Percentiles rank a stretch among this genome's conserved stretches.
Conservation (phyloP, 2,329 filamentous ascomycete genomes). For the Fusarium vanettenii region DNA sequence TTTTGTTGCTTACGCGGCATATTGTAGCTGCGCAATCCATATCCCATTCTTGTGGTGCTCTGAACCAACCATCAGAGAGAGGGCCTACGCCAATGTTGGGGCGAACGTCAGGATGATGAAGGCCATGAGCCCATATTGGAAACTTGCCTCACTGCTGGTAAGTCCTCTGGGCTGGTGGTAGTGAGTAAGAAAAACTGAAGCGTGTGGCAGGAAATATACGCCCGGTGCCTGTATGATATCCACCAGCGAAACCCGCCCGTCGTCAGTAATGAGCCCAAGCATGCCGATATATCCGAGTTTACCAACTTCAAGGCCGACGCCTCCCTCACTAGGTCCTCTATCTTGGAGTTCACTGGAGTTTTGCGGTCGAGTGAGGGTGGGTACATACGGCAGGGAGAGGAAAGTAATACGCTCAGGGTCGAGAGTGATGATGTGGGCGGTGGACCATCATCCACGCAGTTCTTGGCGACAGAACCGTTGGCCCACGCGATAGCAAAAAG, state of each 20-base stretch:
- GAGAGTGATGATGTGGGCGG: background rate
- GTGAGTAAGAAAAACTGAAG: background rate
- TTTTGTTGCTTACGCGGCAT: constrained; percentile 36
- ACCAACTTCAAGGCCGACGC: background rate
- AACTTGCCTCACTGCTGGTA: constrained; percentile 12
- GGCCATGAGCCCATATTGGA: constrained; percentile 9
- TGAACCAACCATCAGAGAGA: constrained; percentile 20
- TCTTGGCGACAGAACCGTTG: background rate
- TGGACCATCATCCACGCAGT: background rate
- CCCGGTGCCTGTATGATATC: constrained; percentile 3
- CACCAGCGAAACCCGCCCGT: background rate
- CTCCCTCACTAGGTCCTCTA: constrained; percentile 1
- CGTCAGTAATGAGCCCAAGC: constrained; percentile 9
- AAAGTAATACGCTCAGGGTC: background rate
- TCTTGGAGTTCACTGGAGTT: constrained; percentile 17
- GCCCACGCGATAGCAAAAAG: background rate
- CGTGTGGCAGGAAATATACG: constrained; percentile 3
- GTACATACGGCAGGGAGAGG: constrained; percentile 10
- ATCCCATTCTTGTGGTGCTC: constrained; percentile 40
- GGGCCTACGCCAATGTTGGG: constrained; percentile 15
- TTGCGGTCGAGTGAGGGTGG: background rate
- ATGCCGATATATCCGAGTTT: background rate
- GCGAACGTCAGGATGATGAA: constrained; percentile 32
- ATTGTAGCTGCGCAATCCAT: constrained; percentile 36
- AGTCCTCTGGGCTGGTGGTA: no score